These are phyloP conservation scores for Pseudoscleropodium purum DNA, from an alignment of 225 moss, liverwort and hornwort genomes.

Conservation along the genomic window DNA sequence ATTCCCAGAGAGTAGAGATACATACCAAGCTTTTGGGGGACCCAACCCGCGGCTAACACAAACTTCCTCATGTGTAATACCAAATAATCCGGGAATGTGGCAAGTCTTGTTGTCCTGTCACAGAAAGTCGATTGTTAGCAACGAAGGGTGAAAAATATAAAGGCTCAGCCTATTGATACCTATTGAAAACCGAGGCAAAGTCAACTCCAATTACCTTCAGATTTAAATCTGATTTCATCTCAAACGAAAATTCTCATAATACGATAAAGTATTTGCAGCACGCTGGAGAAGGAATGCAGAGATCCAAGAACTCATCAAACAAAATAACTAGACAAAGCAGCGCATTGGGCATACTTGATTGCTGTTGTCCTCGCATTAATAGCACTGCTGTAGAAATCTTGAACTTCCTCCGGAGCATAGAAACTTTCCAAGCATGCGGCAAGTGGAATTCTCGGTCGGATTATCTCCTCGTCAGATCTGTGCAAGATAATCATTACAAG, in stretches of 20 bases:
- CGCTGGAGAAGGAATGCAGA: neutral
- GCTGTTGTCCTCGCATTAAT: conserved; percentile 92
- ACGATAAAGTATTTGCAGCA: neutral
- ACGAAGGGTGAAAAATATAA: neutral
- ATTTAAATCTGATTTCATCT: neutral
- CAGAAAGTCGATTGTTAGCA: neutral
- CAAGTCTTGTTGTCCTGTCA: conserved; percentile 82
- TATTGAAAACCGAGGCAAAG: neutral
- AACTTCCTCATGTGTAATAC: conserved; percentile 98
- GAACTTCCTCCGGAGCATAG: conserved; percentile 89
- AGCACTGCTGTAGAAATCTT: conserved; percentile 95
- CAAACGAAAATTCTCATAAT: neutral
- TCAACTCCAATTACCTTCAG: neutral
- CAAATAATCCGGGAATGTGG: conserved; percentile 88
- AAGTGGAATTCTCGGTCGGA: conserved; percentile 90
- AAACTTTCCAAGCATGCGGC: conserved; percentile 85
- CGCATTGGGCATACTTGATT: conserved; percentile 54
- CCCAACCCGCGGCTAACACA: conserved; percentile 93
- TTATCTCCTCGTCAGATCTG: conserved; percentile 85
- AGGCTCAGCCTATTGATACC: neutral
- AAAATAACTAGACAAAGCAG: neutral
- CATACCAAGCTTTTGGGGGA: conserved; percentile 89
- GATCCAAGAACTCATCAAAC: neutral
- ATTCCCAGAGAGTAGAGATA: neutral
- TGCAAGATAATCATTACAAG: neutral